Evolutionary conservation across 805 yeast species (phyloP), one percentile per base, ranked within the genome.

Genomic region (Pichia cabralensis): DNA sequence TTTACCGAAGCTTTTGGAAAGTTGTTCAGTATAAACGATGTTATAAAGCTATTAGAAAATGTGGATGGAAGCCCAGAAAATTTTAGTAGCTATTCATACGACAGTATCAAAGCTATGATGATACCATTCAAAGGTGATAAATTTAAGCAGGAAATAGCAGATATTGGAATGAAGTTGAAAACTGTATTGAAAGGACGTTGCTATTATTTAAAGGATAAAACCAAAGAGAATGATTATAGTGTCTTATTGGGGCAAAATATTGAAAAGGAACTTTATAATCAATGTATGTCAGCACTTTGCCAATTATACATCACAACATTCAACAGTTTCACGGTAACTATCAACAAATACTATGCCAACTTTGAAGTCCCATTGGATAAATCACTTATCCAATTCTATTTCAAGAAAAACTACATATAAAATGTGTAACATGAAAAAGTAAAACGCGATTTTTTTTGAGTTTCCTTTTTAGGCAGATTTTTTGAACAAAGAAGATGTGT

Each of bases 251-350:
- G 54, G 1, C 35, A 61, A 22, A 65, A 62, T 39, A 58, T 66
- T 40, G 80, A 75, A 47, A 66, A 62, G 31, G 74, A 67, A 29
- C 51, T 83, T 26, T 57, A 76, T 26, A 74, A 70, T 25, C 71
- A 68, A 47, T 65, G 84, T 36, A 79, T 95, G 92, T 62, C 67
- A 12, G 75, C 80, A 14, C 58, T 82, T 38, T 84, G 79, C 44
- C 75, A 73, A 15, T 73, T 74, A 42, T 77, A 76, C 44, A 49
- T 39, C 15, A 68, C 71, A 15, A 61, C 73, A 18, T 73, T 78
- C 44, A 56, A 67, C 41, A 66, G 74, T 30, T 57, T 86, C 38
- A 67, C 65, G 42, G 60, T 63, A 1, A 63, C 81, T 14, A 65
- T 80, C 22, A 74, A 67, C 31, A 71, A 65, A 38, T 66, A 67